Base-by-base conservation (phyloP, 805 yeast species). In the Hanseniaspora vineae region DNA sequence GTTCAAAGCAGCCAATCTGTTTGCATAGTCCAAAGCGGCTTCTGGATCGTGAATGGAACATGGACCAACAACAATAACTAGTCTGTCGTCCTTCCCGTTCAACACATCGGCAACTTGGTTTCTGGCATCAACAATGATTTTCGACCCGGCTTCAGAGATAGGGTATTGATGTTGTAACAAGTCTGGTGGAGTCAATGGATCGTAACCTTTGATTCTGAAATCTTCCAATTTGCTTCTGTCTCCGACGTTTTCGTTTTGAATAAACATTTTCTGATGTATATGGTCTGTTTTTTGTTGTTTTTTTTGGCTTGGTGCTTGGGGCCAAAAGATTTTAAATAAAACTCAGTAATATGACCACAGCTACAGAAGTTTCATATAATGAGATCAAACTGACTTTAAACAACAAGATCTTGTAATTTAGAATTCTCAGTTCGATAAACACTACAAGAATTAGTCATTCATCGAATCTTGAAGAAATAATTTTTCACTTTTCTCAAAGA, bases 151-250 rank as follows among this genome's bases (percentile, higher is more conserved):
- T 46, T 71, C 74, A 35, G 82, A 70, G 44, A 87, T 75, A 40
- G 86, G 90, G 62, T 73, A 73, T 65, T 90, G 96, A 55, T 82
- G 84, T 67, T 89, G 96, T 39, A 90, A 75, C 49, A 89, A 73
- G 60, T 86, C 96, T 29, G 98, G 97, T 12, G 97, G 85, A n/a
- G 94, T 83, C 53, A 90, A 73, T 19, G 97, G 97, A 61, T 88
- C 90, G 75, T 90, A 90, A 39, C 97, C 97, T 42, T 76, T 70
- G 57, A 84, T 80, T 69, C 86, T 73, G 80, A 82, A 79, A 61
- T 81, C 87, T 66, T 81, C 87, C 59, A 81, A 62, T 52, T 90
- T 76, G 51, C 76, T 61, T 63, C 94, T 77, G 68, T 88, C 95
- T 48, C 96, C 97, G 47, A 80, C 73, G 64, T 85, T 75, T 32